Evolutionary conservation across 2,329 filamentous ascomycete genomes (phyloP).

Genomic region (Magnaporthiopsis incrustans): DNA sequence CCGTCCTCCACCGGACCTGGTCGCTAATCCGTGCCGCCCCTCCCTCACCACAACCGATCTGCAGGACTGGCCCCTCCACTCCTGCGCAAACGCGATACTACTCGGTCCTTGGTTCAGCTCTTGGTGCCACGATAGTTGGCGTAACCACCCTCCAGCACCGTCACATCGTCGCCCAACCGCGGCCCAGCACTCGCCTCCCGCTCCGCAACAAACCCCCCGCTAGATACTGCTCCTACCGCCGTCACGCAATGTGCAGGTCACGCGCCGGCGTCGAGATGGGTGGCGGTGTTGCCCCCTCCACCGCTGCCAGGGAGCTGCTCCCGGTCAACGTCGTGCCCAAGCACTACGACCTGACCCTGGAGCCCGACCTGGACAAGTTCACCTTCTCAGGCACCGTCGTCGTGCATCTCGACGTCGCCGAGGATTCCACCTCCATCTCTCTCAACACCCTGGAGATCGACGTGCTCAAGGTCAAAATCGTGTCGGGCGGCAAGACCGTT

Average conservation of each 20-base stretch:
- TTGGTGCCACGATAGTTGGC: background rate
- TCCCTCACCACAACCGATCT: background rate
- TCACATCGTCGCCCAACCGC: background rate
- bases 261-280: constrained; percentile 26
- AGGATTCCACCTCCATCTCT: constrained; percentile 78
- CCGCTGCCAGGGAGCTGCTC: constrained; percentile 66
- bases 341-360: constrained; percentile 86
- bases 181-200: background rate
- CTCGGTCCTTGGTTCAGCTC: background rate
- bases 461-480: constrained; percentile 66
- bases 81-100: background rate
- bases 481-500: constrained; percentile 42
- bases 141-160: background rate
- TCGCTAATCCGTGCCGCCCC: background rate
- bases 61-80: background rate
- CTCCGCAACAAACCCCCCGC: constrained; percentile 7
- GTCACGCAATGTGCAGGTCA: constrained; percentile 60
- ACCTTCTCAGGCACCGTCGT: constrained; percentile 77
- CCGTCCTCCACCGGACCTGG: background rate
- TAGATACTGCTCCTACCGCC: constrained; percentile 67
- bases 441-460: constrained; percentile 84
- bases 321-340: constrained; percentile 86
- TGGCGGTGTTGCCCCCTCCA: constrained; percentile 18
- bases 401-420: constrained; percentile 79
- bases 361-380: constrained; percentile 83